Evolutionary conservation across 108 stramenopile genomes (phyloP).

Genomic region (Pseudonitzschia multistriata): DNA sequence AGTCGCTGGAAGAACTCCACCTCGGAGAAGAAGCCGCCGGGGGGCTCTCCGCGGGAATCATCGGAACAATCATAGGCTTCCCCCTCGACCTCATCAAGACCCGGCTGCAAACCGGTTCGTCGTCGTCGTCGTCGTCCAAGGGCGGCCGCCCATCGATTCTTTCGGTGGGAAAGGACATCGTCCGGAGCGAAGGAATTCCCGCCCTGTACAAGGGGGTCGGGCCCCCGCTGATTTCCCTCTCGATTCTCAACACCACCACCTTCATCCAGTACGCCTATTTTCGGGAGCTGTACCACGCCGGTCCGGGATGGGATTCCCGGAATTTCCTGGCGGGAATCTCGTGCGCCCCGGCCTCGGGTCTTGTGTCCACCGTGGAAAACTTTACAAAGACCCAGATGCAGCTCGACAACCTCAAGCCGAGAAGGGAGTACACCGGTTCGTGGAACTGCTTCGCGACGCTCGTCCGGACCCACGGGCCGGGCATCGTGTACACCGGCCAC

Average conservation of each 20-base stretch:
- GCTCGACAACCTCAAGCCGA: constrained; percentile 39
- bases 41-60: constrained; percentile 74
- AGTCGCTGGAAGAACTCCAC: constrained; percentile 34
- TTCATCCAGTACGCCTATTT: constrained; percentile 82
- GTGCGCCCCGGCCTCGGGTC: constrained; percentile 68
- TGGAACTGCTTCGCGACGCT: constrained; percentile 64
- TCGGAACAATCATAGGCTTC: constrained; percentile 90
- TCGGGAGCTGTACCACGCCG: constrained; percentile 56
- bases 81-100: constrained; percentile 75
- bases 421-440: constrained; percentile 58
- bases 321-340: constrained; percentile 78
- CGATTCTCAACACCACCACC: constrained; percentile 82
- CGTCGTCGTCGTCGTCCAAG: background rate
- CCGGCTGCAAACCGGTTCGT: constrained; percentile 42
- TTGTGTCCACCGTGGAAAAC: constrained; percentile 85
- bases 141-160: constrained; percentile 29
- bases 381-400: constrained; percentile 79
- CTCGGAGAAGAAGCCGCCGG: constrained; percentile 65
- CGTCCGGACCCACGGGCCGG: constrained; percentile 50
- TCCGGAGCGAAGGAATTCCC: constrained; percentile 69
- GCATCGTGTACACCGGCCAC: constrained; percentile 81
- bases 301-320: constrained; percentile 68
- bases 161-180: constrained; percentile 46
- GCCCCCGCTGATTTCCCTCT: constrained; percentile 80
- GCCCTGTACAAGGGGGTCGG: constrained; percentile 81